Percentiles rank a stretch among this genome's conserved stretches.
These are phyloP conservation scores for Rhinocladiella similis DNA, from an alignment of 2,329 filamentous ascomycete species.

Conservation along the genomic window DNA sequence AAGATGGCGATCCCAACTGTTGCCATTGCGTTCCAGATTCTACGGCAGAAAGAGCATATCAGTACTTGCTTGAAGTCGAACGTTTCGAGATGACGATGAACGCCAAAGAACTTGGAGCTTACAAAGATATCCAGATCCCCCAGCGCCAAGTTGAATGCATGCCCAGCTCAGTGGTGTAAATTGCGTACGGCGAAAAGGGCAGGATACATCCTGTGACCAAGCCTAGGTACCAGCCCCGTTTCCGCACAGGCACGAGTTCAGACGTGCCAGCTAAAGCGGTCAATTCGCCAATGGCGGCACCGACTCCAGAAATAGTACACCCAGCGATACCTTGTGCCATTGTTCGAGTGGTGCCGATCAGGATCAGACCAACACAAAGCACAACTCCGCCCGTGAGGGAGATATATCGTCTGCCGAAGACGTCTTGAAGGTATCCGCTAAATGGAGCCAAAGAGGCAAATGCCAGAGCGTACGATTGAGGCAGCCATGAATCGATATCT, in stretches of 20 bases:
- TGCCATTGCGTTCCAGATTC: constrained; percentile 5
- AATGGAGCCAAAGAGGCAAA: constrained; percentile 14
- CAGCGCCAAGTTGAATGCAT: constrained; percentile 6
- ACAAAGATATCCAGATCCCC: constrained; percentile 5
- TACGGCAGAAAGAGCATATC: neutral
- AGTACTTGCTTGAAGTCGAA: too few relatives aligned
- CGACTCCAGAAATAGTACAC: constrained; percentile 8
- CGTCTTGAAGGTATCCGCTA: constrained; percentile 15
- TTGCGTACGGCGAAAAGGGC: constrained; percentile 15
- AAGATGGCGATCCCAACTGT: neutral
- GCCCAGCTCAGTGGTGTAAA: neutral
- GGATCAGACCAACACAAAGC: constrained; percentile 9
- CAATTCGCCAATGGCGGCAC: constrained; percentile 14
- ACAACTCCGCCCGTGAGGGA: constrained; percentile 7
- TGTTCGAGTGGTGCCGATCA: constrained; percentile 9
- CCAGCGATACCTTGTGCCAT: constrained; percentile 10
- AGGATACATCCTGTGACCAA: constrained; percentile 11
- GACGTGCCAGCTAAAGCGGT: constrained; percentile 15
- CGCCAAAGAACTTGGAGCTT: too few relatives aligned
- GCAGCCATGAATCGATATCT: constrained; percentile 4
- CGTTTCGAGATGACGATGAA: too few relatives aligned
- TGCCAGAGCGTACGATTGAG: constrained; percentile 9
- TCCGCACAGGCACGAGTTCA: constrained; percentile 16
- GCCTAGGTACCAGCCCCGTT: constrained; percentile 12
- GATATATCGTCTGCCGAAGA: constrained; percentile 15